Evolutionary conservation across 176 grass and related monocot genomes (phyloP).

Genomic region (Poa pratensis): DNA sequence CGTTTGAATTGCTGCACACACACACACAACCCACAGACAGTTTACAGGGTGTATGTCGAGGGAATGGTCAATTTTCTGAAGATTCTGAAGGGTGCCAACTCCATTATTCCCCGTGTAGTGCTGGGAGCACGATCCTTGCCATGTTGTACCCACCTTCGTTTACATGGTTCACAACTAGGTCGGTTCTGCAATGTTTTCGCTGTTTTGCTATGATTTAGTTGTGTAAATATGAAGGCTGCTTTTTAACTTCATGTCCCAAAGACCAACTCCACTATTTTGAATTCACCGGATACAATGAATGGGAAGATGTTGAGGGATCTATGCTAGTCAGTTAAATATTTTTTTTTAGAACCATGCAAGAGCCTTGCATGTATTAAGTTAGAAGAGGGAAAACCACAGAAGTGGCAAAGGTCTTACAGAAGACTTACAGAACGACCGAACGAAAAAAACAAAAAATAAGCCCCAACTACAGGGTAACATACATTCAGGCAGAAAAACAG

Average conservation of each 20-base stretch:
- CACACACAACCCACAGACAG: too few species aligned
- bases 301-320: not conserved
- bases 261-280: not conserved
- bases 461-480: too few species aligned
- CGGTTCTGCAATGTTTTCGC: not conserved
- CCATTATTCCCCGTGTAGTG: conserved; percentile 80
- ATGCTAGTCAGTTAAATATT: not conserved
- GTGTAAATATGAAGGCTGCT: not conserved
- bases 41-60: conserved; percentile 52
- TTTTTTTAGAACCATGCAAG: not conserved
- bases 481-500: too few species aligned
- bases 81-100: conserved; percentile 71
- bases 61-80: conserved; percentile 55
- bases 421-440: too few species aligned
- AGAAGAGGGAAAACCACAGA: too few species aligned
- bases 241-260: not conserved
- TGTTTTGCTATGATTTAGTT: conserved; percentile 12
- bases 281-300: too few species aligned
- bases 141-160: conserved; percentile 90
- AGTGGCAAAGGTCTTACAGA: too few species aligned
- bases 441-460: too few species aligned
- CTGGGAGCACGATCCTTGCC: conserved; percentile 85
- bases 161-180: conserved; percentile 98
- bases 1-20: too few species aligned
- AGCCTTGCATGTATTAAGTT: not conserved